Percentiles rank a stretch among this genome's conserved stretches.
phyloP scores from a whole-genome alignment of 805 yeast genomes.

The Candida nonsorbophila region DNA sequence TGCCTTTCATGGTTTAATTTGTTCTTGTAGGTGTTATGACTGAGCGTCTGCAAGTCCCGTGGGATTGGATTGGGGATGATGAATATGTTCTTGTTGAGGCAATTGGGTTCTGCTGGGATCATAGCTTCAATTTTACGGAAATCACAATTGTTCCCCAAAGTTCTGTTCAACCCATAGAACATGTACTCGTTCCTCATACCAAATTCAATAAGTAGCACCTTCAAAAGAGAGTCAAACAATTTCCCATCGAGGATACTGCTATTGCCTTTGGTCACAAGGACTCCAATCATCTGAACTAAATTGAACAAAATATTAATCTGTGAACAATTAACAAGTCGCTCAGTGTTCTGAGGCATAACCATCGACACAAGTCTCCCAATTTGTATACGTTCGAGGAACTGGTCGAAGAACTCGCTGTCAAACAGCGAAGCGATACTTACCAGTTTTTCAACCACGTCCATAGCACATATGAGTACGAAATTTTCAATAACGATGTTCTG shows the following conservation, averaged over 20 bases:
- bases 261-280: too few species aligned
- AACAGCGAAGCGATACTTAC: conserved; percentile 19
- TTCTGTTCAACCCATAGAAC: conserved; percentile 50
- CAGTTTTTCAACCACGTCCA: conserved; percentile 54
- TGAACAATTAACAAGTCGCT: conserved; percentile 25
- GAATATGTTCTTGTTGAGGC: conserved; percentile 16
- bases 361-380: conserved; percentile 22
- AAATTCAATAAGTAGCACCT: conserved; percentile 36
- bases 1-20: conserved; percentile 37
- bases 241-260: too few species aligned
- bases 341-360: conserved; percentile 47
- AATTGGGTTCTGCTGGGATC: conserved; percentile 26
- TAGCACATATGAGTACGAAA: conserved; percentile 43
- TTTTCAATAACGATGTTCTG: conserved; percentile 32
- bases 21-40: conserved; percentile 1
- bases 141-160: conserved; percentile 47
- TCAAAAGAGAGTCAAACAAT: conserved; percentile 28
- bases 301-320: conserved; percentile 49
- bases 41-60: neutral
- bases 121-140: conserved; percentile 36
- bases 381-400: too few species aligned
- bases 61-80: conserved; percentile 23
- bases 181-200: conserved; percentile 35
- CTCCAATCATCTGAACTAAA: conserved; percentile 50
- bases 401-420: too few species aligned